These are phyloP conservation scores for Cornus controversa DNA, from an alignment of 148 eudicot species.

Conservation along the genomic window DNA sequence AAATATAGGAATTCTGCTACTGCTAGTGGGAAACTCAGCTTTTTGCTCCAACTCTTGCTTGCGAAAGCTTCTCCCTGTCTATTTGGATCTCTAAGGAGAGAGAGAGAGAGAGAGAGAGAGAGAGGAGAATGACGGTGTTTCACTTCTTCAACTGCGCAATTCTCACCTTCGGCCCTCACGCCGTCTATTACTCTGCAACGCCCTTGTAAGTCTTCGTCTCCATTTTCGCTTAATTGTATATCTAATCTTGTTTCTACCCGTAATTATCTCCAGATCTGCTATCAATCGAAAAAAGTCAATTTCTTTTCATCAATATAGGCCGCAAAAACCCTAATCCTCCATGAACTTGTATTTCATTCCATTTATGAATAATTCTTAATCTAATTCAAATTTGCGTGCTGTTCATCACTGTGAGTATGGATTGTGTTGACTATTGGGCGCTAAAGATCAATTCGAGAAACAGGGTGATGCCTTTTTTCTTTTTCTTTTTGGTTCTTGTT, in stretches of 20 bases:
- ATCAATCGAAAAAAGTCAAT: no score
- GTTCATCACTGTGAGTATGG: not conserved
- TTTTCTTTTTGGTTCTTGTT: not conserved
- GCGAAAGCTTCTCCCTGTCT: not conserved
- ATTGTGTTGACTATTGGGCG: no score
- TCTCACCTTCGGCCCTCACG: constrained; percentile 94
- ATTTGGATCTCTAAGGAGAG: not conserved
- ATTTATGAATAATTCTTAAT: not conserved
- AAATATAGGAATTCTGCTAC: no score
- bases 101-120: not conserved
- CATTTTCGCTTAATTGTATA: not conserved
- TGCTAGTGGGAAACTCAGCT: not conserved
- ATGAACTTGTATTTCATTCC: not conserved
- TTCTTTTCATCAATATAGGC: not conserved
- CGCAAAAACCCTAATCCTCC: not conserved
- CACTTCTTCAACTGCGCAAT: constrained; percentile 98
- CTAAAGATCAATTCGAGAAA: not conserved
- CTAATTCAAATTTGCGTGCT: not conserved
- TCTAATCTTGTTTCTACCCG: not conserved
- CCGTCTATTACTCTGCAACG: constrained; percentile 94
- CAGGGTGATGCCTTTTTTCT: not conserved
- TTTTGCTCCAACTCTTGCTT: no score
- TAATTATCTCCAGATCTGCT: constrained; percentile 6
- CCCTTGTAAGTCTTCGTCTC: constrained; percentile 59
- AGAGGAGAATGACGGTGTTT: constrained; percentile 72